These are phyloP conservation scores for Paecilomyces sp. DNA, from an alignment of 2,329 filamentous ascomycete genomes.

Conservation along the genomic window DNA sequence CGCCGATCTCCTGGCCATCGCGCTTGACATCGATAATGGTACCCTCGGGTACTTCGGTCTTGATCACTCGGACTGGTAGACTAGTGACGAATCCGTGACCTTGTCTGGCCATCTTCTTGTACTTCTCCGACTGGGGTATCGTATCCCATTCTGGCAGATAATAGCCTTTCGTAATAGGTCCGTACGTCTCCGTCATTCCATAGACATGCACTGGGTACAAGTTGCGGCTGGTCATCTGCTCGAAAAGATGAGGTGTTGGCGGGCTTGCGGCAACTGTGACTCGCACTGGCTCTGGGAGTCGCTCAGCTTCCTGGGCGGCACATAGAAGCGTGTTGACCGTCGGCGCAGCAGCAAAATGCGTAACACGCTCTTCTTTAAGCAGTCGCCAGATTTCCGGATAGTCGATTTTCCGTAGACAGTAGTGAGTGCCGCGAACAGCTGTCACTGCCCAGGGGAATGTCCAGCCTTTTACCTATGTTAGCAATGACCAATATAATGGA, in stretches of 20 bases:
- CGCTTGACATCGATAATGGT: conserved; percentile 60
- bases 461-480: conserved; percentile 46
- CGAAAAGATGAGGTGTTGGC: conserved; percentile 81
- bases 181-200: conserved; percentile 81
- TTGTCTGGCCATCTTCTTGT: conserved; percentile 84
- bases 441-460: conserved; percentile 92
- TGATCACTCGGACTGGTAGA: conserved; percentile 73
- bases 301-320: conserved; percentile 65
- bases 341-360: conserved; percentile 91
- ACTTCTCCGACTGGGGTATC: conserved; percentile 68
- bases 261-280: conserved; percentile 93
- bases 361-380: conserved; percentile 77
- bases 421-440: conserved; percentile 86
- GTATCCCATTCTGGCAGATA: conserved; percentile 76
- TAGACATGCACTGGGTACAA: conserved; percentile 90
- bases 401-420: conserved; percentile 90
- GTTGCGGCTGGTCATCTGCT: conserved; percentile 84
- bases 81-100: conserved; percentile 85
- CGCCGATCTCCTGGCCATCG: conserved; percentile 69
- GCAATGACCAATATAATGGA: conserved; percentile 38
- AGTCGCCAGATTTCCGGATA: conserved; percentile 89
- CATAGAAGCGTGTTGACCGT: conserved; percentile 95
- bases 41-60: conserved; percentile 63
- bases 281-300: conserved; percentile 61
- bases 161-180: conserved; percentile 92